These are phyloP conservation scores for Euphorbia neoarborescens DNA, from an alignment of 441 rosid genomes.

Conservation along the genomic window DNA sequence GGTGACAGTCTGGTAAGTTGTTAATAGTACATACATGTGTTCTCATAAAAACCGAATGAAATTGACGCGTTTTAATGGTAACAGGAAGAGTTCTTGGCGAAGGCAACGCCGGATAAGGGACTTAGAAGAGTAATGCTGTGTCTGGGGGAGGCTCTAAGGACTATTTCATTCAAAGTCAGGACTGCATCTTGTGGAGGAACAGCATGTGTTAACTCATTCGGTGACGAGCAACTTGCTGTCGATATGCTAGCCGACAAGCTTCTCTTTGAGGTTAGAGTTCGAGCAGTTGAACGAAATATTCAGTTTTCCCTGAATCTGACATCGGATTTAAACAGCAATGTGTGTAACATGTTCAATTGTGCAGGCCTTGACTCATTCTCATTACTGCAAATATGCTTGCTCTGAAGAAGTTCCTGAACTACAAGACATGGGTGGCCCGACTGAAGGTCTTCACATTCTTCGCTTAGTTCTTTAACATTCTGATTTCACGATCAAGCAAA, in stretches of 20 bases:
- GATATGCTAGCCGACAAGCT: slow-evolving; percentile 89
- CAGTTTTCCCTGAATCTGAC: not conserved
- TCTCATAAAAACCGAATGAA: not conserved
- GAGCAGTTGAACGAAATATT: too few relatives aligned
- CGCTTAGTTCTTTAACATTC: not conserved
- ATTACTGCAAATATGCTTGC: slow-evolving; percentile 86
- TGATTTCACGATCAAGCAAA: not conserved
- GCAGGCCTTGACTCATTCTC: slow-evolving; percentile 78
- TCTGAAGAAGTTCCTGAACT: slow-evolving; percentile 95
- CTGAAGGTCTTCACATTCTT: slow-evolving; percentile 46
- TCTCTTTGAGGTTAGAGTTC: slow-evolving; percentile 68
- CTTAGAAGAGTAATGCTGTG: slow-evolving; percentile 60
- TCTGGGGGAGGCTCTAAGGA: slow-evolving; percentile 93
- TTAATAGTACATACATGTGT: not conserved
- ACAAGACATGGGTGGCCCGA: slow-evolving; percentile 95
- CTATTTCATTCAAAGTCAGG: slow-evolving; percentile 80
- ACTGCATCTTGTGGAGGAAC: slow-evolving; percentile 98
- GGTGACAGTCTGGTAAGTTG: slow-evolving; percentile 78
- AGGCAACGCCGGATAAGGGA: slow-evolving; percentile 77
- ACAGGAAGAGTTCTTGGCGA: slow-evolving; percentile 77
- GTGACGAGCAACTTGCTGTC: slow-evolving; percentile 95
- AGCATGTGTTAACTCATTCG: slow-evolving; percentile 80
- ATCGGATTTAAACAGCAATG: not conserved
- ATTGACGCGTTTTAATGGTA: not conserved
- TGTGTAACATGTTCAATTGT: not conserved